Base-by-base conservation (phyloP, 768 basidiomycete species). In the Tricholoma hemisulphureum region DNA sequence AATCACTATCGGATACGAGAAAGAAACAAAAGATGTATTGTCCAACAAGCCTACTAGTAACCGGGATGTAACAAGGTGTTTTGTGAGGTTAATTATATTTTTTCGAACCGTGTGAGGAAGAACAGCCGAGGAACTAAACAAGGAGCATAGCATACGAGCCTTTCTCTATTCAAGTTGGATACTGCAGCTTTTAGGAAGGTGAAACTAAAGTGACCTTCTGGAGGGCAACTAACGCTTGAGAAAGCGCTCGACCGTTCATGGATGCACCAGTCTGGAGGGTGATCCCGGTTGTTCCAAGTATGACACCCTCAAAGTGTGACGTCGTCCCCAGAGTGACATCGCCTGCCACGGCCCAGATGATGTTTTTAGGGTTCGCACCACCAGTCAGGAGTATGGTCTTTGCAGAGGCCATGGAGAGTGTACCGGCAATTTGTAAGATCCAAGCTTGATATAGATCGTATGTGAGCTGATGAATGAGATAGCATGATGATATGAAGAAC, bases 341-440 rank as follows among this genome's bases (percentile, higher is more conserved):
- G n/a, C 16, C 20, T 14, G 52, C 31, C 7, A 53, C 20, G 10
- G 26, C 52, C 52, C 52, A 53, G 16, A 53, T 32, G 21, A 53
- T 53, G 32, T 53, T 53, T 35, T 35, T 21, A 21, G 18, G 28
- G n/a, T 21, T 28, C 16, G 52, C 52, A 24, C 52, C 52, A 7
- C 52, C 52, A 23, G 29, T 2, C 18, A 53, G 52, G 20, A 41
- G 31, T 4, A 53, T 37, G 13, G 21, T 3, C 32, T 41, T 9
- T 16, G 26, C 52, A 41, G 52, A 28, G 18, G 31, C 52, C 13
- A 53, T 23, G 20, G 37, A 13, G 21, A 53, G 32, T 21, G 52
- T 53, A 14, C 31, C 32, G 14, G 52, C n/a, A 9, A 53, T 35
- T 53, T 53, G 52, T 28, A 53, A 53, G 52, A 53, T 53, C 52